Evolutionary conservation across 345 rosid species (phyloP).

Genomic region (Eucalyptus sp.): DNA sequence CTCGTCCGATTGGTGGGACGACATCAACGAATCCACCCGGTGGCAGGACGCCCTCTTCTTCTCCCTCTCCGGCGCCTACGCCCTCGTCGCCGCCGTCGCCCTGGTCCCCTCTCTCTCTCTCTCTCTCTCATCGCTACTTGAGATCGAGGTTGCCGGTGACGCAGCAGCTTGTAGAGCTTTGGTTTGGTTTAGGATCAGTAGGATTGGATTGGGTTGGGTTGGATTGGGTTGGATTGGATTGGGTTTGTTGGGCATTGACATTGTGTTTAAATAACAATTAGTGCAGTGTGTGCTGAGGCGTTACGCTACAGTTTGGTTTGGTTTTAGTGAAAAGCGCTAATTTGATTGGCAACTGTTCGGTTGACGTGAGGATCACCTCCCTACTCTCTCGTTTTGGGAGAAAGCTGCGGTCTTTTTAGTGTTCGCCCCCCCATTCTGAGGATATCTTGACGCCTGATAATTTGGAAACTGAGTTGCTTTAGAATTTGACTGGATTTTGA

Average conservation of each 20-base stretch:
- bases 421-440: neutral
- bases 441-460: neutral
- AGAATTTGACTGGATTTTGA: neutral
- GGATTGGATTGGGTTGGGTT: neutral
- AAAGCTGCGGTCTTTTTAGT: neutral
- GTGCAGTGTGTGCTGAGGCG: neutral
- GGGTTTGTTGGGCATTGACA: neutral
- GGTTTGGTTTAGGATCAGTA: neutral
- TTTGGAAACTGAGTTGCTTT: neutral
- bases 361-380: neutral
- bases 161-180: neutral
- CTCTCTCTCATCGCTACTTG: neutral
- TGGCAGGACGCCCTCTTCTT: constrained; percentile 42
- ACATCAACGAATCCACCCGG: constrained; percentile 23
- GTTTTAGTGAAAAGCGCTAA: neutral
- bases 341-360: neutral
- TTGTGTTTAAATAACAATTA: neutral
- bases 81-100: constrained; percentile 33
- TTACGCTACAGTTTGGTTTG: neutral
- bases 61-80: constrained; percentile 27
- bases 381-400: neutral
- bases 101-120: constrained; percentile 4
- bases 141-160: neutral
- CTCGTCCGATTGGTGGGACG: constrained; percentile 28
- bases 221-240: neutral